Percentiles rank a stretch among this genome's conserved stretches.
Evolutionary conservation across 192 early-diverging fungal species (phyloP).

Genomic region (Coemansia sp.): DNA sequence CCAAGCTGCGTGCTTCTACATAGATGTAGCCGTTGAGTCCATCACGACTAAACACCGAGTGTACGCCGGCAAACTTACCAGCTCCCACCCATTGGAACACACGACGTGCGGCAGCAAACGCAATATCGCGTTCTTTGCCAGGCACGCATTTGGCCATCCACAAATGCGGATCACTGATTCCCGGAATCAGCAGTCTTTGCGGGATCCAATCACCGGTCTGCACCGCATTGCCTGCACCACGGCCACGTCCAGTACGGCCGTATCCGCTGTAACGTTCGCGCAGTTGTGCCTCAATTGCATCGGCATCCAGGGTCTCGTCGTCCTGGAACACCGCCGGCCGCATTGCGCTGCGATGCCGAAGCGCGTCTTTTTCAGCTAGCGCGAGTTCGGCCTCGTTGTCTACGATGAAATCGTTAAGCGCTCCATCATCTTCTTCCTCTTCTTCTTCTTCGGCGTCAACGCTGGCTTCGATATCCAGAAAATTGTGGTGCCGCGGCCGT

Average conservation of each 20-base stretch:
- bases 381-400: conserved; percentile 70
- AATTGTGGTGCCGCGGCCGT: conserved; percentile 50
- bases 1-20: conserved; percentile 78
- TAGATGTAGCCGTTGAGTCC: conserved; percentile 88
- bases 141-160: conserved; percentile 86
- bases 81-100: conserved; percentile 68
- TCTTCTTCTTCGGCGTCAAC: conserved; percentile 81
- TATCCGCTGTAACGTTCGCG: conserved; percentile 73
- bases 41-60: conserved; percentile 81
- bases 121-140: conserved; percentile 87
- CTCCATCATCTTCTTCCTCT: conserved; percentile 69
- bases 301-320: conserved; percentile 78
- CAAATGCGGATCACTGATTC: conserved; percentile 84
- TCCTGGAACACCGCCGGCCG: conserved; percentile 76
- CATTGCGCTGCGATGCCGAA: conserved; percentile 56
- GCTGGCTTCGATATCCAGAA: conserved; percentile 71
- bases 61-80: conserved; percentile 67
- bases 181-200: conserved; percentile 77
- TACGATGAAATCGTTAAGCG: conserved; percentile 58
- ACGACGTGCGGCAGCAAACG: conserved; percentile 74
- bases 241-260: conserved; percentile 45
- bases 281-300: conserved; percentile 75
- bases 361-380: conserved; percentile 57
- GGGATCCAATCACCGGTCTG: conserved; percentile 64
- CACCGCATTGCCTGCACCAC: conserved; percentile 33